Evolutionary conservation across 2,329 filamentous ascomycete genomes (phyloP), one percentile per base, ranked within the genome.

Genomic region (Bipolaris sorokiniana): DNA sequence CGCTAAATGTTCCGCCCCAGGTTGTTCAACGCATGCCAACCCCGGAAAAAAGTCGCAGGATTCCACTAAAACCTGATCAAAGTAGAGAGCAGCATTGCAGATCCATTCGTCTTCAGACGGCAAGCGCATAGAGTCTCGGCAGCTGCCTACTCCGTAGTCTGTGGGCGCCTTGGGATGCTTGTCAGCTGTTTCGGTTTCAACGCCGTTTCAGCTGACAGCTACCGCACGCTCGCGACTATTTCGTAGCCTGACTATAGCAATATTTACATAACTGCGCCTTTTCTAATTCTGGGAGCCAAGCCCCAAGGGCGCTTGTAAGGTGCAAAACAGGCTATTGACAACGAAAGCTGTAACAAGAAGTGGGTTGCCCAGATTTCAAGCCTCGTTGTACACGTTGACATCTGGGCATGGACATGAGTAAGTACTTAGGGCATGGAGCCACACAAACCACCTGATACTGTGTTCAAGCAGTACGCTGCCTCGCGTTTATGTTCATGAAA

Each of bases 131-230:
- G 58, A 50, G 56, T 58, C 34, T 45, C 51, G 48, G 48, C 13
- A 49, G 16, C 23, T 33, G 18, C 20, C 44, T 7, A 56, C 49
- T 58, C 10, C 54, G 50, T 55, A 52, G 56, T 42, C 33, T 38
- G 16, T 57, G 41, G 57, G 26, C 38, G 54, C 42, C 54, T 38
- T 45, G 51, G 44, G 23, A 36, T 51, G 48, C 62, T 61, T 67
- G 67, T 66, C 62, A 56, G 48, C 62, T 44, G 58, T 61, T 62
- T 63, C 61, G 55, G 67, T 68, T 68, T 69, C 67, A 69, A 54
- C 9, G 11, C 40, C 45, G 62, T 63, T 64, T 68, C 67, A 64
- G 65, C 51, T 58, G 54, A 34, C 22, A 46, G 36, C 36, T 57
- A 47, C 64, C 66, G 63, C 55, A 58, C 58, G 66, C 56, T 54